phyloP scores from a whole-genome alignment of 2,329 filamentous ascomycete genomes.

The Xylariaceae sp. region DNA sequence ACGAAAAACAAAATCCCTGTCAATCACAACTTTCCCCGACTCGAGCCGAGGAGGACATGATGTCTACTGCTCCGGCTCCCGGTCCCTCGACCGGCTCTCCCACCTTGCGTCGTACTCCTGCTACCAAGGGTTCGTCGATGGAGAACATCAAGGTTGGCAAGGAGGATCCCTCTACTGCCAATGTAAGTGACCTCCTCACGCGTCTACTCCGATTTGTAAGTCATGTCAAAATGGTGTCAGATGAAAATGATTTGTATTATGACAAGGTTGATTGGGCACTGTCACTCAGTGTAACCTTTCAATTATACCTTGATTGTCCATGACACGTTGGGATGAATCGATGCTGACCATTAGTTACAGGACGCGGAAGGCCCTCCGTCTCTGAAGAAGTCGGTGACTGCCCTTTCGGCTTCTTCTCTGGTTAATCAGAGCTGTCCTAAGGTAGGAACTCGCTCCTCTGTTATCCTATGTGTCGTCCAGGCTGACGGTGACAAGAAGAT shows the following conservation, averaged over 20 bases:
- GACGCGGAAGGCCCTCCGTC: conserved; percentile 27
- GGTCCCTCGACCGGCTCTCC: conserved; percentile 47
- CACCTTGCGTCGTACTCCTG: conserved; percentile 39
- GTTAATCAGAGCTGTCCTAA: conserved; percentile 58
- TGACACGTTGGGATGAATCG: neutral
- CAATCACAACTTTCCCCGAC: conserved; percentile 11
- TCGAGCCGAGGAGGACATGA: conserved; percentile 31
- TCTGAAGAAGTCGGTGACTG: conserved; percentile 49
- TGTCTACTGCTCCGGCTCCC: conserved; percentile 42
- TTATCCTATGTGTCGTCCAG: conserved; percentile 1
- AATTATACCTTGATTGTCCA: neutral
- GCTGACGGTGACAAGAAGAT: conserved; percentile 45
- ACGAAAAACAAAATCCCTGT: conserved; percentile 9
- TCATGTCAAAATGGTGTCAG: conserved; percentile 17
- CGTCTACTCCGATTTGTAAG: conserved; percentile 37
- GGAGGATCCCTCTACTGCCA: conserved; percentile 37
- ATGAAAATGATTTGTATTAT: conserved; percentile 1
- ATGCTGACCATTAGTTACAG: conserved; percentile 19
- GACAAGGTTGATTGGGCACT: neutral
- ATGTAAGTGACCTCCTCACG: conserved; percentile 38
- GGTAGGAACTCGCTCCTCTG: conserved; percentile 40
- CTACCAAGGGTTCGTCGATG: conserved; percentile 37
- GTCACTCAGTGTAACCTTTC: neutral
- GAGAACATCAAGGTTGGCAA: conserved; percentile 44
- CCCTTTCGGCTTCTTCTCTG: conserved; percentile 57